Evolutionary conservation across 75 land plant species (phyloP).

Genomic region (Larix kaempferi): DNA sequence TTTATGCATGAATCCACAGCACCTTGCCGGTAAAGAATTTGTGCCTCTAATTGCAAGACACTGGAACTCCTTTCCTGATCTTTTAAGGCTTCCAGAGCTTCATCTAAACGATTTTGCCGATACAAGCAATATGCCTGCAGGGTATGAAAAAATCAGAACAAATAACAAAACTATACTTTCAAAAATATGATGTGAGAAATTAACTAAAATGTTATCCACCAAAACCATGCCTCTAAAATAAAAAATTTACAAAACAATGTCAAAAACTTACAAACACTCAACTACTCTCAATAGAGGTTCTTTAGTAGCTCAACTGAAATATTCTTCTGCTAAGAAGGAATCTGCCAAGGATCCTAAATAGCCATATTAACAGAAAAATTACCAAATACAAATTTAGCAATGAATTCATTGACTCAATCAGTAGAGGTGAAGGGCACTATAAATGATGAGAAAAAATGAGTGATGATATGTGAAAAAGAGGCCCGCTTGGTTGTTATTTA

Average conservation of each 20-base stretch:
- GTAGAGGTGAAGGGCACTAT: too few relatives aligned
- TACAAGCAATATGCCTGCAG: conserved; percentile 93
- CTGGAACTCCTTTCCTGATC: conserved; percentile 40
- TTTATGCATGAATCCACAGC: conserved; percentile 67
- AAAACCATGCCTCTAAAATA: neutral
- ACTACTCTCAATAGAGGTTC: neutral
- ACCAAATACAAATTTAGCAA: too few relatives aligned
- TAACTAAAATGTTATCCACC: neutral
- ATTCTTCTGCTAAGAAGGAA: neutral
- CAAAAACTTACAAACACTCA: neutral
- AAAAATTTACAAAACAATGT: neutral
- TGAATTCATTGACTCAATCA: too few relatives aligned
- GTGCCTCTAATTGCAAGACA: conserved; percentile 80
- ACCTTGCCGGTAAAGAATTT: conserved; percentile 79
- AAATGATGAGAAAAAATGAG: too few relatives aligned
- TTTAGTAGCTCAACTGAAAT: neutral
- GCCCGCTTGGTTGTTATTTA: too few relatives aligned
- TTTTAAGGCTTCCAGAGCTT: conserved; percentile 66
- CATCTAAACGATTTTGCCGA: conserved; percentile 65
- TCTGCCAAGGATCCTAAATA: neutral
- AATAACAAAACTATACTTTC: neutral
- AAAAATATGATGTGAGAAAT: neutral
- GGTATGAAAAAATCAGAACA: neutral
- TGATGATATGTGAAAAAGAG: too few relatives aligned
- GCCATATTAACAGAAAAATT: neutral